Conservation (phyloP, 352 stramenopile species). For the Achlya hypogyna region DNA sequence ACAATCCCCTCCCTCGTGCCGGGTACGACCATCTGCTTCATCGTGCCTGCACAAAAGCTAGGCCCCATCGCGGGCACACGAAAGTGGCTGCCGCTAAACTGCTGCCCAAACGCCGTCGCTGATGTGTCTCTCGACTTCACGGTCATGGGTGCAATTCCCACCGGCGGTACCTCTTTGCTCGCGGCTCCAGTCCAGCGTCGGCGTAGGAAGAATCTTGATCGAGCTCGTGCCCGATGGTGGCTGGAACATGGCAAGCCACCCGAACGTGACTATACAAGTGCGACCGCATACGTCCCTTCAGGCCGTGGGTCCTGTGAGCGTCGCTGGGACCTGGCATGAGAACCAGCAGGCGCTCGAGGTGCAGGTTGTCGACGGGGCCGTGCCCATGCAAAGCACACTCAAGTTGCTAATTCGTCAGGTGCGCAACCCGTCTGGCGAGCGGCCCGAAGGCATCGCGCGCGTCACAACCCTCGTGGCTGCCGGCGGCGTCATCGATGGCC, state of each 20-base stretch:
- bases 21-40: constrained; percentile 19
- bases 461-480: constrained; percentile 43
- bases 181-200: not conserved
- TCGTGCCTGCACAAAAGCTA: not conserved
- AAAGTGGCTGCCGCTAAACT: constrained; percentile 55
- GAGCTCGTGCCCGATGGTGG: constrained; percentile 33
- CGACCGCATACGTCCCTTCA: constrained; percentile 24
- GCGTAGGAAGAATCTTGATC: constrained; percentile 32
- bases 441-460: constrained; percentile 20
- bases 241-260: constrained; percentile 50
- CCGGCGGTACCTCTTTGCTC: constrained; percentile 12
- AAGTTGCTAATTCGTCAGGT: constrained; percentile 38
- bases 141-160: constrained; percentile 31
- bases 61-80: constrained; percentile 26
- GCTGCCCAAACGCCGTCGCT: constrained; percentile 33
- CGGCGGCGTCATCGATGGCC: constrained; percentile 53
- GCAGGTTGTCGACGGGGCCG: constrained; percentile 23
- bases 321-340: constrained; percentile 33
- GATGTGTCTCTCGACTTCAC: constrained; percentile 49
- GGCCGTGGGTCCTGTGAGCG: constrained; percentile 20
- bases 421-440: constrained; percentile 30
- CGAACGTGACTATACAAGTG: constrained; percentile 28
- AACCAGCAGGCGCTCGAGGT: constrained; percentile 53
- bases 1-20: constrained; percentile 42
- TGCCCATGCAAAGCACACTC: constrained; percentile 29